Evolutionary conservation across 2,329 filamentous ascomycete genomes (phyloP), one percentile per base, ranked within the genome.

Genomic region (Graphiopsis chlorocephala): DNA sequence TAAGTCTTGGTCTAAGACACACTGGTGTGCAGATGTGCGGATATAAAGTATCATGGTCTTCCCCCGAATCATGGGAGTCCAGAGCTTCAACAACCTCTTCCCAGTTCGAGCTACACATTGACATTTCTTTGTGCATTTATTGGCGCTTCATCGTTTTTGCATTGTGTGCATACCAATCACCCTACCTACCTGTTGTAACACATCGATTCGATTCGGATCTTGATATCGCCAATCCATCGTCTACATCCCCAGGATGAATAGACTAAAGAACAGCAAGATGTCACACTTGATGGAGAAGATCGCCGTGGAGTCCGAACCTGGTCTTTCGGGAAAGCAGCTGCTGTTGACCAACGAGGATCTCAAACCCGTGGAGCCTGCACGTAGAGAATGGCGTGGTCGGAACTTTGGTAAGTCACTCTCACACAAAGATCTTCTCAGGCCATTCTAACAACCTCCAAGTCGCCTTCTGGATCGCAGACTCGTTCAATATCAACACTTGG

Each of bases 371-470:
- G 92, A 96, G 75, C 88, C 87, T 17, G 87, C 86, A 68, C 86
- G 92, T 65, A 87, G 93, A 63, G 86, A 91, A 84, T 97, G 93
- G 93, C 88, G 88, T 20, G 81, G 90, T 31, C 92, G 90, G 87
- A 96, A 96, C 77, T 97, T 93, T 42, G 58, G 58, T 61, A 50
- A 35, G 58, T 20, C 20, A 3, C 2, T 45, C 15, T 15, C 38
- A 3, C 38, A 11, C 38, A 45, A 4, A 10, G 11, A 8, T 20
- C 17, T 20, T 4, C 20, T 45, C 10, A 12, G 38, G 8, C 38
- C 12, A 12, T 11, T 3, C 38, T 45, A 45, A 45, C 38, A n/a
- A n/a, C 38, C 38, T 45, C 14, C 58, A 23, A 75, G 90, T 96
- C 47, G 90, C 87, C 15, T 76, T 95, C 75, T 94, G 91, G 91